Evolutionary conservation across 306 rosid genomes (phyloP).

Genomic region (Comarum palustre): DNA sequence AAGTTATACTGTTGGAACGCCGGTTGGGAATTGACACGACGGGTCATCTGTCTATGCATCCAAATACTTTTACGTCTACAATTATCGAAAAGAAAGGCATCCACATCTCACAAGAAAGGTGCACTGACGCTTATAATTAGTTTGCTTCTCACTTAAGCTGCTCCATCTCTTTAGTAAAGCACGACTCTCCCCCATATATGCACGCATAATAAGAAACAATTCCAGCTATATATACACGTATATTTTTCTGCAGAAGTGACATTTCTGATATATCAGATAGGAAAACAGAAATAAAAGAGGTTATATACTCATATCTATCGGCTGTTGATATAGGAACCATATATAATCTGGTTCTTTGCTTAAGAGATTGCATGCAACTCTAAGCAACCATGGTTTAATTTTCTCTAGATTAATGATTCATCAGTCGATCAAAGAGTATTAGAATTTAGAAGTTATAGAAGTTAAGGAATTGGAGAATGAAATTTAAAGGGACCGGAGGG

Average conservation of each 20-base stretch:
- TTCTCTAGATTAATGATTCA: neutral
- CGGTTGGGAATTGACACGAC: slow-evolving; percentile 2
- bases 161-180: neutral
- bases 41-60: neutral
- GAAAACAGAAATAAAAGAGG: neutral
- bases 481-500: neutral
- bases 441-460: too few species aligned
- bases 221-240: too few species aligned
- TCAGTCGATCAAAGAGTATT: too few species aligned
- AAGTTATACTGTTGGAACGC: neutral
- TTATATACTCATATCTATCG: neutral
- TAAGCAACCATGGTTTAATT: too few species aligned
- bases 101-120: neutral
- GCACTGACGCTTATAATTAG: neutral
- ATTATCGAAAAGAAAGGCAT: neutral
- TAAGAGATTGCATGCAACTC: neutral
- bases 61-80: neutral
- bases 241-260: too few species aligned
- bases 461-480: neutral
- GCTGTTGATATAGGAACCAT: neutral
- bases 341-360: neutral
- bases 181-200: neutral
- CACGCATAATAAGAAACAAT: neutral
- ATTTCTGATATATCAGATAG: neutral
- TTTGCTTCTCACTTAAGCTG: neutral